These are phyloP conservation scores for Pluteus cervinus DNA, from an alignment of 768 basidiomycete species.

Conservation along the genomic window DNA sequence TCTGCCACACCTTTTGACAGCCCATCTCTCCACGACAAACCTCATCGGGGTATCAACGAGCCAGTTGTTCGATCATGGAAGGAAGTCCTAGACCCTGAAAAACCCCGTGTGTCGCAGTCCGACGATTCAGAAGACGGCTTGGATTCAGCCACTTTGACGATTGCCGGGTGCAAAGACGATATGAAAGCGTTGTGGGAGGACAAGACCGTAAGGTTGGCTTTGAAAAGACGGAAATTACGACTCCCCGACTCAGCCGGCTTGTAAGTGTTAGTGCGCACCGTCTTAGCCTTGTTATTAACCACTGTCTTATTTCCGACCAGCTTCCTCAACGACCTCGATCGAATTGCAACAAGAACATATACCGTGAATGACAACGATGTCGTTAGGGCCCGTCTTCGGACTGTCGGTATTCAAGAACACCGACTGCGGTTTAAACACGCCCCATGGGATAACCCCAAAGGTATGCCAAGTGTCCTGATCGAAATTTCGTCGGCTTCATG, in stretches of 20 bases:
- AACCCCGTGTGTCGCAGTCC: constrained; percentile 2
- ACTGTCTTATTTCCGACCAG: constrained; percentile 23
- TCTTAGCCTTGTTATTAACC: neutral
- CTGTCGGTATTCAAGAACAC: constrained; percentile 68
- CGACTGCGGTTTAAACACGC: constrained; percentile 40
- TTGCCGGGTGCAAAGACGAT: constrained; percentile 58
- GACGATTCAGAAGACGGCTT: constrained; percentile 14
- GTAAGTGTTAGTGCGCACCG: constrained; percentile 34
- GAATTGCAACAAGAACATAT: constrained; percentile 57
- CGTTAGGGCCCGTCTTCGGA: constrained; percentile 63
- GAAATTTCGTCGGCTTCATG: neutral
- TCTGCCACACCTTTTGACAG: constrained; percentile 43
- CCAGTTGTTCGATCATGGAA: constrained; percentile 52
- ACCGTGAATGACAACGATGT: constrained; percentile 68
- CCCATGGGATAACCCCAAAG: constrained; percentile 29
- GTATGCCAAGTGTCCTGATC: constrained; percentile 15
- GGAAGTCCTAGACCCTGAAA: constrained; percentile 30
- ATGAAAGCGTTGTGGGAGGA: constrained; percentile 61
- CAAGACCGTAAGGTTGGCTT: constrained; percentile 38
- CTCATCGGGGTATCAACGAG: constrained; percentile 29
- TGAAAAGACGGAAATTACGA: constrained; percentile 40
- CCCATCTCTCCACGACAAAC: constrained; percentile 14
- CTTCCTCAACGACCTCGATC: constrained; percentile 63
- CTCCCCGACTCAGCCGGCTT: constrained; percentile 64
- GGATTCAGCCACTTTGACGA: constrained; percentile 41